Percentiles rank a stretch among this genome's conserved stretches.
Conservation (phyloP, 306 rosid genomes). For the Cercis canadensis region DNA sequence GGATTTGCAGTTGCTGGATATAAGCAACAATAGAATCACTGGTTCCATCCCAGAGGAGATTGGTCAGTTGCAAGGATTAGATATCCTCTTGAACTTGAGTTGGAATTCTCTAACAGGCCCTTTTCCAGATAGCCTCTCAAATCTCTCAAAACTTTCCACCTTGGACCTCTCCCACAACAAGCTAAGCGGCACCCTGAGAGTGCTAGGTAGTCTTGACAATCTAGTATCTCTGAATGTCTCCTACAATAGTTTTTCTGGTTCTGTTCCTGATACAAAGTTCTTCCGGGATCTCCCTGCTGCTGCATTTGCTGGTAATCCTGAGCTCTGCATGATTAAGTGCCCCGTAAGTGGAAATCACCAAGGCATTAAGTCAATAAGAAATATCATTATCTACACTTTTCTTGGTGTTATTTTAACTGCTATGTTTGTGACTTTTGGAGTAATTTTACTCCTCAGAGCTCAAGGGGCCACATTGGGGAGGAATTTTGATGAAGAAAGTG, state of each 20-base stretch:
- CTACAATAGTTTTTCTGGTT: slow-evolving; percentile 76
- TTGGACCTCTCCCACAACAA: slow-evolving; percentile 87
- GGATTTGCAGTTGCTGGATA: slow-evolving; percentile 84
- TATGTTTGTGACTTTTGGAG: slow-evolving; percentile 56
- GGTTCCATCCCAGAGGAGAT: slow-evolving; percentile 79
- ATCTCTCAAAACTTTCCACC: slow-evolving; percentile 83
- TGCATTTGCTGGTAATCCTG: slow-evolving; percentile 69
- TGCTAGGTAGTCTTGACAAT: slow-evolving; percentile 68
- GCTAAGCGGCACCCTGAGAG: slow-evolving; percentile 69
- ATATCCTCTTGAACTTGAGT: slow-evolving; percentile 86
- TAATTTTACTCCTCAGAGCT: slow-evolving; percentile 58
- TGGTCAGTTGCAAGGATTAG: slow-evolving; percentile 77
- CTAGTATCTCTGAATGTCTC: slow-evolving; percentile 88
- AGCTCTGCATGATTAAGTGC: slow-evolving; percentile 73
- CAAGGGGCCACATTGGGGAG: slow-evolving; percentile 51
- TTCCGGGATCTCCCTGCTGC: slow-evolving; percentile 71
- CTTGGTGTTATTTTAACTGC: slow-evolving; percentile 66
- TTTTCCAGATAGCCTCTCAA: slow-evolving; percentile 81
- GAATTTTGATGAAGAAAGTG: slow-evolving; percentile 51
- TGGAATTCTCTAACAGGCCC: slow-evolving; percentile 78
- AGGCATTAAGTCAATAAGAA: slow-evolving; percentile 55
- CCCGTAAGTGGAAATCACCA: slow-evolving; percentile 38
- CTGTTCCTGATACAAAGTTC: slow-evolving; percentile 79
- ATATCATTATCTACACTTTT: slow-evolving; percentile 59
- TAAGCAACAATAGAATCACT: slow-evolving; percentile 72